These are phyloP conservation scores for Pistacia integerrima DNA, from an alignment of 345 rosid genomes.

Conservation along the genomic window DNA sequence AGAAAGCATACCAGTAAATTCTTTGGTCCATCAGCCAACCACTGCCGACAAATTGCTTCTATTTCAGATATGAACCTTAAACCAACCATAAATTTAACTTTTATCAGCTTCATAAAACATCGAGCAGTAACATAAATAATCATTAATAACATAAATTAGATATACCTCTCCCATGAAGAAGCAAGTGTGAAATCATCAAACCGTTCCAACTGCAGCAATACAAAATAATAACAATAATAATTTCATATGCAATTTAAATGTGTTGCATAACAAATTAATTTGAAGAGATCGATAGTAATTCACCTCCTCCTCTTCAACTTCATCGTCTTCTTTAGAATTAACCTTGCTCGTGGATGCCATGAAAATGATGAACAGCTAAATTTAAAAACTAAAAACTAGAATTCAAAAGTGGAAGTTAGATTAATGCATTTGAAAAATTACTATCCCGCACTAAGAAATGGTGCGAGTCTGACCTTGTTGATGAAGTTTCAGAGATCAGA, in stretches of 20 bases:
- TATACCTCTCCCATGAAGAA: conserved; percentile 95
- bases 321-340: conserved; percentile 47
- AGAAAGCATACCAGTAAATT: conserved; percentile 65
- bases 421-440: background rate
- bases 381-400: background rate
- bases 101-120: background rate
- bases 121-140: background rate
- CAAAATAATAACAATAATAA: background rate
- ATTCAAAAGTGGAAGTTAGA: background rate
- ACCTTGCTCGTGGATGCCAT: conserved; percentile 74
- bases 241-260: background rate
- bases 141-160: background rate
- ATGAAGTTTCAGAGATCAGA: background rate
- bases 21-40: conserved; percentile 89
- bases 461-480: background rate
- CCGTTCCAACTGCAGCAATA: conserved; percentile 63
- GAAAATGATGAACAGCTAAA: conserved; percentile 10
- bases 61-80: conserved; percentile 91
- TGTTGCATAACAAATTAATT: background rate
- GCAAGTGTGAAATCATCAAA: conserved; percentile 98
- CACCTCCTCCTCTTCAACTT: conserved; percentile 50
- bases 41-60: conserved; percentile 89
- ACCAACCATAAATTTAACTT: conserved; percentile 3
- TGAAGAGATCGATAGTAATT: background rate
- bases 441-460: background rate